Evolutionary conservation across 257 asterid species (phyloP), one percentile per base, ranked within the genome.

Genomic region (Solanum tacnaense): DNA sequence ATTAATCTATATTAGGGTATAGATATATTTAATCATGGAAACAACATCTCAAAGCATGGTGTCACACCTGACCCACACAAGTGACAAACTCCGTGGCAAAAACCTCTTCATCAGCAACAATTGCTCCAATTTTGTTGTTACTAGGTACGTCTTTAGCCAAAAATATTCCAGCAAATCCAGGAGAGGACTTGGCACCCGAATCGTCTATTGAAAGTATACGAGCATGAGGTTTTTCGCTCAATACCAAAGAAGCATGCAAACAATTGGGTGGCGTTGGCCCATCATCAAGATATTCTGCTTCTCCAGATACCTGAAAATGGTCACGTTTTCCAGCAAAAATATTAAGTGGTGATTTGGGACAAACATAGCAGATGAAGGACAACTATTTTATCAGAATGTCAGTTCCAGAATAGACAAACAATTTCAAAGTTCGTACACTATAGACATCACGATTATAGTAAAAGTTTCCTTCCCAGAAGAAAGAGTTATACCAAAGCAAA

Each of bases 211-310:
- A 89, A 87, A 95, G 91, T 90, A 97, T 90, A 76, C 96, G 97
- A 79, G 99, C 99, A 91, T 96, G 98, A 89, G 99, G 96, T 91
- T 96, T 97, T 90, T 91, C 92, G 88, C 99, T 97, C 89, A 97
- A 89, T 81, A 97, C 85, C 62, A 92, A 87, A 85, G 97, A 95
- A 88, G 98, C 99, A 90, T 94, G 95, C 85, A 97, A 93, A 75
- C 96, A 49, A 56, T 94, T 94, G n/a, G 98, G 96, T 86, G 99
- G 99, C 94, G 92, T 92, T 86, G 98, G 96, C 65, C 89, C 94
- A 90, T 97, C 99, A 91, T 97, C 99, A 52, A 98, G 92, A 88
- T 97, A 97, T 91, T 97, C 99, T 38, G 98, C 99, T 93, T 97
- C 99, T 86, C 99, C 99, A 81, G 98, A 93, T 89, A 95, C 99